Evolutionary conservation across 768 basidiomycete genomes (phyloP).

Genomic region (Mycena capillaripes): DNA sequence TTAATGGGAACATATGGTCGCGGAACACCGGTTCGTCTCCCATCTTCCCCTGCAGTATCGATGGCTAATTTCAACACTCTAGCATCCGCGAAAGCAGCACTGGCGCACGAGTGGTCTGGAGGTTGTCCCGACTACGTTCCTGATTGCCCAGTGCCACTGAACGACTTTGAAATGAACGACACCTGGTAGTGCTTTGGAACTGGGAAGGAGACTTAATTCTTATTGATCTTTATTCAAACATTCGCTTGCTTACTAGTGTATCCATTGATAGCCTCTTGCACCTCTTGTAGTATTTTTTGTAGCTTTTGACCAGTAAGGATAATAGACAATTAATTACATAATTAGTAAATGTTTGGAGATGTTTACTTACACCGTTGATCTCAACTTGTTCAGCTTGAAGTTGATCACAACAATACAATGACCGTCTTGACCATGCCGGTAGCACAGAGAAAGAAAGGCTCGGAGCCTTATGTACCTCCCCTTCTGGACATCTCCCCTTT

Average conservation of each 20-base stretch:
- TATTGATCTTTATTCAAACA: constrained; percentile 6
- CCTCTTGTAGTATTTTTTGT: not conserved
- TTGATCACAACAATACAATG: too few relatives aligned
- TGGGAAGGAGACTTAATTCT: not conserved
- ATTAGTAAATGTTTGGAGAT: not conserved
- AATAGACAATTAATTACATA: too few relatives aligned
- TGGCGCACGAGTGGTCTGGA: constrained; percentile 34
- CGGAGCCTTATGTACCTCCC: not conserved
- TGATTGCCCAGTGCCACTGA: constrained; percentile 23
- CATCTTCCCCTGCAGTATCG: too few relatives aligned
- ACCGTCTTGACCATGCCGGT: not conserved
- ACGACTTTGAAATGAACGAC: not conserved
- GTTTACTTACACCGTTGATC: not conserved
- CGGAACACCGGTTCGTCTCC: constrained; percentile 40
- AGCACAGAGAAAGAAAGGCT: not conserved
- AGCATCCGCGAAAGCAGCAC: constrained; percentile 36
- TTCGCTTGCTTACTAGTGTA: not conserved
- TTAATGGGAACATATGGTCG: constrained; percentile 44
- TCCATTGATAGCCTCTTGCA: not conserved
- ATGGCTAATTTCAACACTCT: not conserved
- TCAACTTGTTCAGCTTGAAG: not conserved
- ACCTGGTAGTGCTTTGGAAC: constrained; percentile 18
- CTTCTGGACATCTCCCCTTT: constrained; percentile 12
- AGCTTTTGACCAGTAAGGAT: too few relatives aligned
- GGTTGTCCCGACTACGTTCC: constrained; percentile 26